These are phyloP conservation scores for Diaporthe amygdali DNA, from an alignment of 2,329 filamentous ascomycete genomes.

Conservation along the genomic window DNA sequence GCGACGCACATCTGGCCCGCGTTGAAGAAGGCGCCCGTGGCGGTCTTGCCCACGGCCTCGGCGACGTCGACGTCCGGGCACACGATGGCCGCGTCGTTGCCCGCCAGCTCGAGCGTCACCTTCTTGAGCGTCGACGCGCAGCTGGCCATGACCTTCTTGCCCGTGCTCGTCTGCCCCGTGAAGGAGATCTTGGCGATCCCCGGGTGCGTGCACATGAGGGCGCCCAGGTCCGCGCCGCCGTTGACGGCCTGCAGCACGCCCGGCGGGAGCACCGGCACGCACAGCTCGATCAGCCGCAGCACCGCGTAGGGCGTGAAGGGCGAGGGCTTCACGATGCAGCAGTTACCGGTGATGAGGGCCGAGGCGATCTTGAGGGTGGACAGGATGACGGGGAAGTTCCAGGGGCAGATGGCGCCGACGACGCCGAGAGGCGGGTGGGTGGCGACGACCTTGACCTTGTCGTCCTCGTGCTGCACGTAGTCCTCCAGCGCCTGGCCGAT, in stretches of 20 bases:
- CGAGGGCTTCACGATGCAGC: conserved; percentile 56
- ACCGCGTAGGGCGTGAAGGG: conserved; percentile 55
- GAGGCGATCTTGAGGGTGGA: conserved; percentile 55
- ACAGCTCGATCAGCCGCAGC: conserved; percentile 51
- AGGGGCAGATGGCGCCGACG: conserved; percentile 61
- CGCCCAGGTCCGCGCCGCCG: conserved; percentile 59
- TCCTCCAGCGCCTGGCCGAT: conserved; percentile 46
- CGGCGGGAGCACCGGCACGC: conserved; percentile 55
- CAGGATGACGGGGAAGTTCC: conserved; percentile 61
- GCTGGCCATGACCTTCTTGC: conserved; percentile 49
- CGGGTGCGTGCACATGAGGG: conserved; percentile 57
- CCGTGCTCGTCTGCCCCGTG: conserved; percentile 59
- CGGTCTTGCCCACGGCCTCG: conserved; percentile 48
- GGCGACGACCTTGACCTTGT: conserved; percentile 44
- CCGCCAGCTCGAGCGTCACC: conserved; percentile 58
- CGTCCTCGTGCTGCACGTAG: conserved; percentile 53
- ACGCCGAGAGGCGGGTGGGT: conserved; percentile 54
- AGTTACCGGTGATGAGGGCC: conserved; percentile 56
- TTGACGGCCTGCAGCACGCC: conserved; percentile 62
- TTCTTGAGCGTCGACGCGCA: conserved; percentile 58
- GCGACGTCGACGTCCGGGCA: conserved; percentile 57
- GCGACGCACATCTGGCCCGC: conserved; percentile 61
- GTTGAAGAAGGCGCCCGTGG: conserved; percentile 54
- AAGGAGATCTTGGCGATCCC: conserved; percentile 63
- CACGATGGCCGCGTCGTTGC: conserved; percentile 61